Base-by-base conservation (phyloP, 371 early-diverging fungal species). In the Astathelohania contejeani region DNA sequence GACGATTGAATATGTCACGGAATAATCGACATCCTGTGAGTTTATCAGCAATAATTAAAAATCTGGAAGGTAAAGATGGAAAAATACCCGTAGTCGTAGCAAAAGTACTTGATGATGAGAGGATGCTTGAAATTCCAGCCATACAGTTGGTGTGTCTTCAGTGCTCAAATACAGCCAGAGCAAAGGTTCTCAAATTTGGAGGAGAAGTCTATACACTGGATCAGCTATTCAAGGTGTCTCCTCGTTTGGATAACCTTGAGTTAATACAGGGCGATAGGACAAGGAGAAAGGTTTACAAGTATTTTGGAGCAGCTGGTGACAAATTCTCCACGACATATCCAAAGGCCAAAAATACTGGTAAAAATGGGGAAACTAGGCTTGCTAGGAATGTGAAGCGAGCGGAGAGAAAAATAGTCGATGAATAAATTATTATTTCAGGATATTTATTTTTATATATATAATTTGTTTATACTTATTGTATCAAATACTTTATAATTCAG, bases 81-180 rank as follows among this genome's bases (percentile, higher is more conserved):
- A 71, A 71, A 50, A 44, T 68, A 35, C 61, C 67, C 9, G 68
- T 75, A 2, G 59, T 75, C 12, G 70, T 70, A 24, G 60, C 56
- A 40, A 75, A 75, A 46, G 59, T 75, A 2, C 56, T 75, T 32
- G 75, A 70, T 53, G 72, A 75, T 37, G 72, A 75, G 12, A 61
- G 42, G 32, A 18, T 70, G 9, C 47, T 75, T 24, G 58, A 39
- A 20, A 35, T 75, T n/a, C 70, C 72, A 14, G 35, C 38, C 3
- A 65, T 75, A 43, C 62, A 54, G 27, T 48, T 75, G 16, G 70
- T 72, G 20, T 66, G 67, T 47, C 47, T 75, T 18, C 26, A 67
- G 18, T 66, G 67, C 38, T 69, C 70, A 1, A 60, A 58, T 18
- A 48, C 50, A 29, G 73, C 62, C 12, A 53, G 63, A 55, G 60